Evolutionary conservation across 495 filamentous ascomycete genomes (phyloP).

Genomic region (Aspergillus indologenus): DNA sequence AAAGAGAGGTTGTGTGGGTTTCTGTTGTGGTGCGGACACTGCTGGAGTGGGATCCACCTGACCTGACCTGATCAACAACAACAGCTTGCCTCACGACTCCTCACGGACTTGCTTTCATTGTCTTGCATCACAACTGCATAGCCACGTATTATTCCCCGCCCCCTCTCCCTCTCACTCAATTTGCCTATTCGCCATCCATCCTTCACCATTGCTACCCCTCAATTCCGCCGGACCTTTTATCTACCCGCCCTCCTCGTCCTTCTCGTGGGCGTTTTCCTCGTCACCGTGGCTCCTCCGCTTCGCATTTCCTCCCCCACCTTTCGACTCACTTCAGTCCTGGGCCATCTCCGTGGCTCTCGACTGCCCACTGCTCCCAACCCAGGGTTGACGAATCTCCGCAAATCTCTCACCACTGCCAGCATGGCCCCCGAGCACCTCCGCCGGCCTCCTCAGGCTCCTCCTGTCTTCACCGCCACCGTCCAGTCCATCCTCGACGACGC

Average conservation of each 20-base stretch:
- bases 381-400: slow-evolving; percentile 23
- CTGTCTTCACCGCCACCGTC: slow-evolving; percentile 80
- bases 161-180: background rate
- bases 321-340: slow-evolving; percentile 55
- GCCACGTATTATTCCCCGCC: slow-evolving; percentile 2
- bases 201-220: slow-evolving; percentile 20
- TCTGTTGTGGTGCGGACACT: background rate
- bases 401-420: slow-evolving; percentile 57
- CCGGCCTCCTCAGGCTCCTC: slow-evolving; percentile 80
- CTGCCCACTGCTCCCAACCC: slow-evolving; percentile 20
- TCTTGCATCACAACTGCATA: slow-evolving; percentile 1
- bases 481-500: slow-evolving; percentile 73
- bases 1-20: background rate
- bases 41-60: background rate
- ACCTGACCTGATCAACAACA: too few species aligned
- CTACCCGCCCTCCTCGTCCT: slow-evolving; percentile 58
- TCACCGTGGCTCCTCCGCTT: slow-evolving; percentile 76
- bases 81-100: background rate
- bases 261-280: slow-evolving; percentile 51
- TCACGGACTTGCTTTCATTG: background rate
- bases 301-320: slow-evolving; percentile 48
- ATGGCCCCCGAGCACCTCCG: slow-evolving; percentile 64
- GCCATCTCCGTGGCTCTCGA: slow-evolving; percentile 53
- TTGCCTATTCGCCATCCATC: background rate
- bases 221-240: slow-evolving; percentile 34